These are phyloP conservation scores for Schizopora paradoxa DNA, from an alignment of 1,284 basidiomycete genomes.

Conservation along the genomic window DNA sequence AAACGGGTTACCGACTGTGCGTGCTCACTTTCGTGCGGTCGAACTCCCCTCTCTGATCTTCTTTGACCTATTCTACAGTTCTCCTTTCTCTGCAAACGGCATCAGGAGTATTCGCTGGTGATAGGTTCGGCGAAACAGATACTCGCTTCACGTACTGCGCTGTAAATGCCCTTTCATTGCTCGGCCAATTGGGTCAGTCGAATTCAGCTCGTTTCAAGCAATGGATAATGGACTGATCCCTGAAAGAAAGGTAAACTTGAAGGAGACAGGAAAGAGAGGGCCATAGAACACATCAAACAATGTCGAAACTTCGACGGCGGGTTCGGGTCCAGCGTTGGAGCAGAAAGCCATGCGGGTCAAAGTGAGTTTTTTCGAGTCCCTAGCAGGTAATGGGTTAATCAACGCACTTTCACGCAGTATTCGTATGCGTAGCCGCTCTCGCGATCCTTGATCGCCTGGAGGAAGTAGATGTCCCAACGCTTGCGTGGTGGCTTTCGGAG, in stretches of 20 bases:
- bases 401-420: slow-evolving; percentile 68
- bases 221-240: slow-evolving; percentile 24
- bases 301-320: slow-evolving; percentile 96
- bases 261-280: slow-evolving; percentile 40
- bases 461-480: slow-evolving; percentile 65
- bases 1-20: slow-evolving; percentile 73
- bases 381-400: background rate
- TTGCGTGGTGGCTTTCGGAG: slow-evolving; percentile 92
- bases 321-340: slow-evolving; percentile 80
- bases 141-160: slow-evolving; percentile 91
- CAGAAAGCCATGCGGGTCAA: slow-evolving; percentile 90
- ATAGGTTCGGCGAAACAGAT: slow-evolving; percentile 86
- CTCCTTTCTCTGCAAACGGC: slow-evolving; percentile 79
- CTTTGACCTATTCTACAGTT: slow-evolving; percentile 41
- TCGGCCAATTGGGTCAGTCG: slow-evolving; percentile 50
- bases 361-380: slow-evolving; percentile 41
- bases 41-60: slow-evolving; percentile 1
- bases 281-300: slow-evolving; percentile 67
- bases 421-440: slow-evolving; percentile 83
- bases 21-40: slow-evolving; percentile 25
- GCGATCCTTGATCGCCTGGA: slow-evolving; percentile 84
- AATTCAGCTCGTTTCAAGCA: too few relatives aligned
- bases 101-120: slow-evolving; percentile 88
- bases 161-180: slow-evolving; percentile 75
- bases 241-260: too few relatives aligned